These are phyloP conservation scores for Fomitopsis schrenkii DNA, from an alignment of 1,284 basidiomycete genomes.

Conservation along the genomic window DNA sequence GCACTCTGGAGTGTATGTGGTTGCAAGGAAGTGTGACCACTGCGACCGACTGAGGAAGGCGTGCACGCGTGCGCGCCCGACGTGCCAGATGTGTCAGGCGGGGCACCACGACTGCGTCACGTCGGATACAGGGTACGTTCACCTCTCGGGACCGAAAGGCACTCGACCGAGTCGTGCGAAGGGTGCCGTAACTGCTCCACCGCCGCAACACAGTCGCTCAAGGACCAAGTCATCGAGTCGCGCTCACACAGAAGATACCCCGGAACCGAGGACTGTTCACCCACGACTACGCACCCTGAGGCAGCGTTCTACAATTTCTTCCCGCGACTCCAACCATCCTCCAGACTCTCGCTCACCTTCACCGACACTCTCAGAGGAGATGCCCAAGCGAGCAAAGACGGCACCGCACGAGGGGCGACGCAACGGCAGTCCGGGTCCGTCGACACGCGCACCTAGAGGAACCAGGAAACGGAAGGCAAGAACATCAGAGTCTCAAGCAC, in stretches of 20 bases:
- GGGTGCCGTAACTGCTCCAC: not conserved
- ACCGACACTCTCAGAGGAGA: not conserved
- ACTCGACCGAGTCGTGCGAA: not conserved
- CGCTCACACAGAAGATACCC: not conserved
- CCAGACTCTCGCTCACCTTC: not conserved
- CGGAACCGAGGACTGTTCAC: not conserved
- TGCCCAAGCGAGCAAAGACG: not conserved
- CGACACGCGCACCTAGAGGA: not conserved
- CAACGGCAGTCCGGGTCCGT: not conserved
- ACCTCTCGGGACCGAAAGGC: conserved; percentile 3
- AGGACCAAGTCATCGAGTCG: not conserved
- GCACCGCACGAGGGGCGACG: not conserved
- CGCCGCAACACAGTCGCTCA: not conserved
- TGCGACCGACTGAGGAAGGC: conserved; percentile 2
- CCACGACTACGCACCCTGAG: not conserved
- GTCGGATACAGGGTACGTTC: not conserved
- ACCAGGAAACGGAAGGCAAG: not conserved
- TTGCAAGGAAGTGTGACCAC: conserved; percentile 4
- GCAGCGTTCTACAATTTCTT: not conserved
- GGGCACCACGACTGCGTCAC: not conserved
- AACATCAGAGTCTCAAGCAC: not conserved
- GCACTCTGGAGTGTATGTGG: conserved; percentile 5
- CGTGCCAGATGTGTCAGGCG: conserved; percentile 2
- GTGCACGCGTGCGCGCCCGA: conserved; percentile 7
- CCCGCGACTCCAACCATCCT: not conserved